Evolutionary conservation across 805 yeast species (phyloP).

Genomic region (Suhomyces faveliae): DNA sequence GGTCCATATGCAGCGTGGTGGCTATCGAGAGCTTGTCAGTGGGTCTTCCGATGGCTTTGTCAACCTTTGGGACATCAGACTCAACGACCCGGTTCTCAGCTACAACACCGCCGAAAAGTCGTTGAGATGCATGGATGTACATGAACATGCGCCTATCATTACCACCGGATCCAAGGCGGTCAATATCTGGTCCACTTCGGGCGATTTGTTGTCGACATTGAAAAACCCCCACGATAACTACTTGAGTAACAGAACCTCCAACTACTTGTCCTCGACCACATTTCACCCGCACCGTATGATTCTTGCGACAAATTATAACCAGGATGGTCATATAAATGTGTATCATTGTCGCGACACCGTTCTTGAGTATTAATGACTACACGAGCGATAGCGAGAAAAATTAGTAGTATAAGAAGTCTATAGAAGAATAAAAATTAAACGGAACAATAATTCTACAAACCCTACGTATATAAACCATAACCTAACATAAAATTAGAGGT

Average conservation of each 20-base stretch:
- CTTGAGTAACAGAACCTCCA: slow-evolving; percentile 45
- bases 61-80: slow-evolving; percentile 87
- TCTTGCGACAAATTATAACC: slow-evolving; percentile 80
- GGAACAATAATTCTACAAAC: too few species aligned
- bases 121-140: slow-evolving; percentile 71
- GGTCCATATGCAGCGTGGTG: slow-evolving; percentile 96
- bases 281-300: slow-evolving; percentile 96
- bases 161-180: slow-evolving; percentile 83
- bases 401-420: too few species aligned
- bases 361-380: slow-evolving; percentile 33
- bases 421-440: too few species aligned
- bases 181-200: slow-evolving; percentile 82
- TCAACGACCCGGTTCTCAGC: slow-evolving; percentile 63
- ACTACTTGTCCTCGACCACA: slow-evolving; percentile 62
- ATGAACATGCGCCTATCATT: slow-evolving; percentile 94
- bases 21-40: slow-evolving; percentile 82
- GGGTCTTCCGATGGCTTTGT: slow-evolving; percentile 82
- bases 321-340: slow-evolving; percentile 68
- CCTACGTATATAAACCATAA: too few species aligned
- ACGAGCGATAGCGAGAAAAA: too few species aligned
- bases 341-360: slow-evolving; percentile 44
- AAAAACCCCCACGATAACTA: slow-evolving; percentile 47
- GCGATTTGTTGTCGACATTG: slow-evolving; percentile 66
- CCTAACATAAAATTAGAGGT: too few species aligned
- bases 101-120: slow-evolving; percentile 53